Percentiles rank a stretch among this genome's conserved stretches.
These are phyloP conservation scores for Pyrrhoderma lamaoense DNA, from an alignment of 1,284 basidiomycete species.

Conservation along the genomic window DNA sequence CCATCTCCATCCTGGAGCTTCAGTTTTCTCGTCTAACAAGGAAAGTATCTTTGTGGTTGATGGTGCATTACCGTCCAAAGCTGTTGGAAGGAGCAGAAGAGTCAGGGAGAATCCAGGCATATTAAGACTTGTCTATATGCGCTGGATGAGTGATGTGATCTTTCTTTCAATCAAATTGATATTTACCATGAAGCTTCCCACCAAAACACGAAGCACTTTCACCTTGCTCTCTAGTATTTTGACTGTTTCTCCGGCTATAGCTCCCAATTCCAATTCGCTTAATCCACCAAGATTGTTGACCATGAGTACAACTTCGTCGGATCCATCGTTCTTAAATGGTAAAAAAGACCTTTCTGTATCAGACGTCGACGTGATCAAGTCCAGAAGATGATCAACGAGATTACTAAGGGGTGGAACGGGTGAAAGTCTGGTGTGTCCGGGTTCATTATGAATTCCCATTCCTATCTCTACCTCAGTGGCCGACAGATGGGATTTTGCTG, in stretches of 20 bases:
- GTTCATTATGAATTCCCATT: constrained; percentile 90
- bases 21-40: constrained; percentile 69
- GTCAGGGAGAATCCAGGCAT: constrained; percentile 95
- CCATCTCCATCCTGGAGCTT: constrained; percentile 84
- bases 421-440: constrained; percentile 66
- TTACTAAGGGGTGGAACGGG: constrained; percentile 63
- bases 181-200: constrained; percentile 79
- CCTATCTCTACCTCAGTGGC: constrained; percentile 78
- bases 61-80: constrained; percentile 31
- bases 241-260: constrained; percentile 57
- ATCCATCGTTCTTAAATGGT: constrained; percentile 61
- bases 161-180: neutral
- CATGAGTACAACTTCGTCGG: constrained; percentile 60
- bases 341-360: constrained; percentile 85
- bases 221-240: constrained; percentile 47
- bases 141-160: neutral
- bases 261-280: constrained; percentile 79
- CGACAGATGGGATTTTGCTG: constrained; percentile 51
- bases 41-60: constrained; percentile 53
- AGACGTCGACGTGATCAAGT: constrained; percentile 62
- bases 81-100: constrained; percentile 67
- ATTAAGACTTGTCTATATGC: constrained; percentile 75
- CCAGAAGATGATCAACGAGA: constrained; percentile 67
- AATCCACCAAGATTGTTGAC: constrained; percentile 82
- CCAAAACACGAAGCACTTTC: constrained; percentile 54